Percentiles rank a stretch among this genome's conserved stretches.
These are phyloP conservation scores for Wickerhamomyces xylosicus DNA, from an alignment of 805 yeast genomes.

Conservation along the genomic window DNA sequence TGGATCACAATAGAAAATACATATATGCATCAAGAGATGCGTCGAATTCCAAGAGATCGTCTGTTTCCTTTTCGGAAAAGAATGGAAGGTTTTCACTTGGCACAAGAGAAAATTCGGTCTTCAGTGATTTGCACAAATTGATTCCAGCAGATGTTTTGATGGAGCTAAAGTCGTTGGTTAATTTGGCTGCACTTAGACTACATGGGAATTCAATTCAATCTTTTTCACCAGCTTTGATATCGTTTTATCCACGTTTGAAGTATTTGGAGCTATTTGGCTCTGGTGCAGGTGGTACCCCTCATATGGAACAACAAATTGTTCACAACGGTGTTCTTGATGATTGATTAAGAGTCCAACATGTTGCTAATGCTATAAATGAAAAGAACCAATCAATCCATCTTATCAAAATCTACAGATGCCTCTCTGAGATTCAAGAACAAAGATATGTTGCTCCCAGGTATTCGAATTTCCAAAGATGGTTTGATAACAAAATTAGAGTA, in stretches of 20 bases:
- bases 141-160: constrained; percentile 16
- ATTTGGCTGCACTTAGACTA: constrained; percentile 29
- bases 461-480: constrained; percentile 35
- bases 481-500: constrained; percentile 26
- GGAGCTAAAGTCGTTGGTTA: constrained; percentile 12
- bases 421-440: constrained; percentile 28
- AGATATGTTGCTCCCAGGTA: constrained; percentile 29
- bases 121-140: constrained; percentile 22
- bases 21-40: too few relatives aligned
- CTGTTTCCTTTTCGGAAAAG: constrained; percentile 8
- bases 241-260: constrained; percentile 17
- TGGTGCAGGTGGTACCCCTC: constrained; percentile 42
- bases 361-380: constrained; percentile 31
- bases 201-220: constrained; percentile 25
- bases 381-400: constrained; percentile 24
- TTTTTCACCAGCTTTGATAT: constrained; percentile 20
- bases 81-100: constrained; percentile 29
- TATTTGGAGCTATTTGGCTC: constrained; percentile 37
- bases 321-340: constrained; percentile 46
- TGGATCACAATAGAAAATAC: too few relatives aligned
- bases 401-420: constrained; percentile 37
- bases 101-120: constrained; percentile 27
- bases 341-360: constrained; percentile 47
- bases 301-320: constrained; percentile 40
- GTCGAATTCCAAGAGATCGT: too few relatives aligned